Conservation (phyloP, 176 grass and related monocot genomes). For the Eleusine coracana region DNA sequence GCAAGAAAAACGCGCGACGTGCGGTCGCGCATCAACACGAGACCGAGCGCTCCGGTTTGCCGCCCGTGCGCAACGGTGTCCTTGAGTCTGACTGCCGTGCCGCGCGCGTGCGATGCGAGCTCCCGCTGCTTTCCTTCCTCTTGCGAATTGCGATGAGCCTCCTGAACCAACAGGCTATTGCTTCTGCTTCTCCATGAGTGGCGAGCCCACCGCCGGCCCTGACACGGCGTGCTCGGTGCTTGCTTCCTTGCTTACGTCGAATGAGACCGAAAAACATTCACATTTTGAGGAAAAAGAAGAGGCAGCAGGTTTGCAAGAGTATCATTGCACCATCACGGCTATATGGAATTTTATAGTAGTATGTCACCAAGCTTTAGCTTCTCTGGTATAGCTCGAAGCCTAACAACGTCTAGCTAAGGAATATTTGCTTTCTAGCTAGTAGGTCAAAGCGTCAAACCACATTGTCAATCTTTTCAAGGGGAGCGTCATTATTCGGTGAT, state of each 20-base stretch:
- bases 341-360: conserved; percentile 2
- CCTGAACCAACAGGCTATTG: too few species aligned
- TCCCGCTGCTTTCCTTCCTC: not conserved
- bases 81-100: too few species aligned
- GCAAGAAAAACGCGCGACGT: too few species aligned
- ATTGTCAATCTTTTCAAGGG: not conserved
- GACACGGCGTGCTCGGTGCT: not conserved
- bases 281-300: not conserved
- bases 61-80: too few species aligned
- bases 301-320: not conserved
- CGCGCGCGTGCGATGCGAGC: not conserved
- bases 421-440: conserved; percentile 37
- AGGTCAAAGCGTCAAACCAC: not conserved
- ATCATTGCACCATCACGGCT: conserved; percentile 24
- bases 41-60: too few species aligned
- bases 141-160: not conserved
- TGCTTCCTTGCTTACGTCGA: conserved; percentile 10
- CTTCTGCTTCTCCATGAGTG: too few species aligned
- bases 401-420: conserved; percentile 2
- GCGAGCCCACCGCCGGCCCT: not conserved
- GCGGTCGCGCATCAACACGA: too few species aligned
- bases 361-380: not conserved
- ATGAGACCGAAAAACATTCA: not conserved
- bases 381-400: not conserved
- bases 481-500: not conserved